Percentiles rank a stretch among this genome's conserved stretches.
phyloP scores from a whole-genome alignment of 768 basidiomycete genomes.

The Daedalea quercina region DNA sequence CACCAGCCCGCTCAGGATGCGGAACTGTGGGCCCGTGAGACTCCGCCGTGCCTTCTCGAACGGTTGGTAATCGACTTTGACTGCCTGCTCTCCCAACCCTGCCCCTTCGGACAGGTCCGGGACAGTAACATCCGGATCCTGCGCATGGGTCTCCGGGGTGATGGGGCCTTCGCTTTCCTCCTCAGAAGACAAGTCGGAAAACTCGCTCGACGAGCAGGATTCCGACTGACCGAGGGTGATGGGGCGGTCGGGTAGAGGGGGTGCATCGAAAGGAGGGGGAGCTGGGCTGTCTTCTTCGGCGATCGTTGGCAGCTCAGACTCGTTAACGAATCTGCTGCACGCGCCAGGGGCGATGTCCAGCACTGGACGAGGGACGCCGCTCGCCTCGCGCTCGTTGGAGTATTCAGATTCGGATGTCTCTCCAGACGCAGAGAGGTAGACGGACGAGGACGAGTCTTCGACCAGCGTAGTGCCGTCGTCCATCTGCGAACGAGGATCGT shows the following conservation, averaged over 20 bases:
- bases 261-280: background rate
- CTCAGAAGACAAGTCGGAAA: background rate
- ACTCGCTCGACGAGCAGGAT: background rate
- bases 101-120: background rate
- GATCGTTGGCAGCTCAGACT: background rate
- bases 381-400: background rate
- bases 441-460: background rate
- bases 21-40: background rate
- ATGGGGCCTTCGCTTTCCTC: constrained; percentile 3
- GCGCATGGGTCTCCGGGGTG: constrained; percentile 13
- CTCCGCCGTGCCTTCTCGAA: background rate
- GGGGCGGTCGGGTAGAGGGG: background rate
- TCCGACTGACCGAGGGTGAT: background rate
- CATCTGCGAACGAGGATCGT: background rate
- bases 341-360: background rate
- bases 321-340: background rate
- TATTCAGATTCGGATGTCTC: background rate
- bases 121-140: constrained; percentile 1
- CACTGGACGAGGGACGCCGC: background rate
- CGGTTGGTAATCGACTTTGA: background rate
- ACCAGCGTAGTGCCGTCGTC: background rate
- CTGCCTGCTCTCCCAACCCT: background rate
- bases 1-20: background rate
- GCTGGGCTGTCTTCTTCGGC: background rate
- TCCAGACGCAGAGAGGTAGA: background rate